Evolutionary conservation across 2,329 filamentous ascomycete species (phyloP).

Genomic region (Ilyonectria sp.): DNA sequence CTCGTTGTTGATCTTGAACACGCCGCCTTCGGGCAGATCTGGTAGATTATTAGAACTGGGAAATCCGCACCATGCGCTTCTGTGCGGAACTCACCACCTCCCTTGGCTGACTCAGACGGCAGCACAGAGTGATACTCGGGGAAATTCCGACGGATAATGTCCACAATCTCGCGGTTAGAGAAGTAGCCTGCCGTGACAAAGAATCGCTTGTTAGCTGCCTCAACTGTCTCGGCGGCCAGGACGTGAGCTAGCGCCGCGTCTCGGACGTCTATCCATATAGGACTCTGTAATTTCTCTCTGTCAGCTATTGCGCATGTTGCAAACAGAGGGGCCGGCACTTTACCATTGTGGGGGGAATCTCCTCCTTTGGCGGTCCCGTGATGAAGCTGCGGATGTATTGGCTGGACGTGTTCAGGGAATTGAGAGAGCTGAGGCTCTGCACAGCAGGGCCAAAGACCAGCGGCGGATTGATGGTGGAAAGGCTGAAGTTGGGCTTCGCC

Average conservation of each 20-base stretch:
- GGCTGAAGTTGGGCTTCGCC: conserved; percentile 12
- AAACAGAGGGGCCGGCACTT: not conserved
- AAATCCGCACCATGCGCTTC: too few species aligned
- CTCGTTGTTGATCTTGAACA: too few species aligned
- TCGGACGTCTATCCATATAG: conserved; percentile 11
- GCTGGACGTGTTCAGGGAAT: conserved; percentile 17
- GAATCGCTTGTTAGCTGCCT: conserved; percentile 17
- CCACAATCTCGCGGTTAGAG: not conserved
- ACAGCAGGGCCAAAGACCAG: conserved; percentile 18
- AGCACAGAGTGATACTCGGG: not conserved
- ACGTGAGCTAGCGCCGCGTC: conserved; percentile 22
- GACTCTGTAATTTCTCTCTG: not conserved
- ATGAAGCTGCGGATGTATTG: conserved; percentile 5
- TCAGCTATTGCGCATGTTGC: not conserved
- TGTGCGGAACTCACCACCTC: too few species aligned
- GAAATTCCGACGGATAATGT: not conserved
- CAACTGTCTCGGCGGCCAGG: conserved; percentile 2
- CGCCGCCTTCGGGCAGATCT: too few species aligned
- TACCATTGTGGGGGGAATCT: not conserved
- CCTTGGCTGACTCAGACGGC: not conserved
- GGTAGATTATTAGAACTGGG: too few species aligned
- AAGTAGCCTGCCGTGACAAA: not conserved
- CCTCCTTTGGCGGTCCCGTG: not conserved
- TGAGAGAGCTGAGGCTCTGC: not conserved
- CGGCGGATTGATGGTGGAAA: conserved; percentile 14